Percentiles rank a stretch among this genome's conserved stretches.
phyloP scores from a whole-genome alignment of 2,329 filamentous ascomycete genomes.

The Colletotrichum cereale region DNA sequence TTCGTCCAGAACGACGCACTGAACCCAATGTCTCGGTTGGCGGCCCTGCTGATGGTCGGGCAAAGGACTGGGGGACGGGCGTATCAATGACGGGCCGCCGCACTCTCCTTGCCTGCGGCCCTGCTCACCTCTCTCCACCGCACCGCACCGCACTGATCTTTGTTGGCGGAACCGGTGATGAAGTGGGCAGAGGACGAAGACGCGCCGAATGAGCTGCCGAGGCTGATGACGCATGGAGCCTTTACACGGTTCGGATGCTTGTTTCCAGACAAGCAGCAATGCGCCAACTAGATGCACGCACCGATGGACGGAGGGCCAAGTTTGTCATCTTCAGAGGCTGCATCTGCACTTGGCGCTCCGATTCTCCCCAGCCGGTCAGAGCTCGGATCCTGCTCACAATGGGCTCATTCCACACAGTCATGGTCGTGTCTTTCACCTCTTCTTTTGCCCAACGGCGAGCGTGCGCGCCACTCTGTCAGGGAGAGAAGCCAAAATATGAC shows the following conservation, averaged over 20 bases:
- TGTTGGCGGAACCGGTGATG: neutral
- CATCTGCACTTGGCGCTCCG: neutral
- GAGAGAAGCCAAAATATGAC: neutral
- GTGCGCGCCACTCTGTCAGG: neutral
- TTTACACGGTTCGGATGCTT: neutral
- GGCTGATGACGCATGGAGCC: neutral
- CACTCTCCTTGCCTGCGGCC: neutral
- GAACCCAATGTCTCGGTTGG: conserved; percentile 31
- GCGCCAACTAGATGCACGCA: neutral
- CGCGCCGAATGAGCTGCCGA: neutral
- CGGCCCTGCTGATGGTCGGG: conserved; percentile 4
- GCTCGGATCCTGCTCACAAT: neutral
- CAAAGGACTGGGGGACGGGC: neutral
- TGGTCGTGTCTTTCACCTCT: neutral
- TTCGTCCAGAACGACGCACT: neutral
- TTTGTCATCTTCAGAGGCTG: neutral
- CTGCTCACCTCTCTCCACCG: neutral
- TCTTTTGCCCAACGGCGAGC: neutral
- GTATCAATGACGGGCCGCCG: neutral
- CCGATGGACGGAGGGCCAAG: neutral
- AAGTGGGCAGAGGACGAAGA: too few relatives aligned
- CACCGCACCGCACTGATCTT: neutral
- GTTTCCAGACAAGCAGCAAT: neutral
- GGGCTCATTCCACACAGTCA: neutral
- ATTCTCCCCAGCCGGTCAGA: neutral